phyloP scores from a whole-genome alignment of 75 land plant species.

The Gnetum montanum region DNA sequence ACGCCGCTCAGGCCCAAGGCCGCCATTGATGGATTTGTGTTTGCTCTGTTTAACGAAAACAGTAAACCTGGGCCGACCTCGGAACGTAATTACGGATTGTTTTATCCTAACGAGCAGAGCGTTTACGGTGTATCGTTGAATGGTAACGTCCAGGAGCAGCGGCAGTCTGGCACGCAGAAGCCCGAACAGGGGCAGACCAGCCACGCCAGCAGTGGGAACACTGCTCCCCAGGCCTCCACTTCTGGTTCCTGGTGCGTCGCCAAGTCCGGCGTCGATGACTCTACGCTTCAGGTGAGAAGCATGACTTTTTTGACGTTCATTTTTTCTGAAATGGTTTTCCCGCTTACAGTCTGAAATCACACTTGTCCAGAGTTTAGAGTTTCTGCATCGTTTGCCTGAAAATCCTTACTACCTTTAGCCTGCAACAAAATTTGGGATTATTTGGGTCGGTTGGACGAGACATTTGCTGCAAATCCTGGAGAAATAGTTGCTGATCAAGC shows the following conservation, averaged over 20 bases:
- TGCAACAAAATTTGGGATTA: too few species aligned
- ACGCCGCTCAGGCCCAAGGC: constrained; percentile 45
- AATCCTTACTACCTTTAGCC: too few species aligned
- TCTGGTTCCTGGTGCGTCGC: constrained; percentile 47
- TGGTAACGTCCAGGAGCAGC: constrained; percentile 6
- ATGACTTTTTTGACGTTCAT: too few species aligned
- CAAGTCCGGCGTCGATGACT: constrained; percentile 28
- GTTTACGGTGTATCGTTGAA: constrained; percentile 30
- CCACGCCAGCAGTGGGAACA: neutral
- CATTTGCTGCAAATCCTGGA: too few species aligned
- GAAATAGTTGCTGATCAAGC: too few species aligned
- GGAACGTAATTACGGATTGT: constrained; percentile 64
- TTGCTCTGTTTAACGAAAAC: constrained; percentile 65
- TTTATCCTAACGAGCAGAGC: constrained; percentile 33
- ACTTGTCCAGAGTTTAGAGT: too few species aligned
- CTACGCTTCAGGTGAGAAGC: constrained; percentile 41
- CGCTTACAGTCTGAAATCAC: too few species aligned
- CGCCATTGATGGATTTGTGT: constrained; percentile 36
- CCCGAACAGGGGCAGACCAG: neutral
- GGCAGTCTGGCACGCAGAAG: constrained; percentile 5
- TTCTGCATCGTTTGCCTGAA: too few species aligned
- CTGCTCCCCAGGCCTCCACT: neutral
- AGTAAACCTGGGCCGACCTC: constrained; percentile 54
- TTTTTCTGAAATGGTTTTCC: too few species aligned
- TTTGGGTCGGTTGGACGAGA: too few species aligned